Conservation (phyloP, 2,329 filamentous ascomycete species). For the Chrysosporium keratinophilum region DNA sequence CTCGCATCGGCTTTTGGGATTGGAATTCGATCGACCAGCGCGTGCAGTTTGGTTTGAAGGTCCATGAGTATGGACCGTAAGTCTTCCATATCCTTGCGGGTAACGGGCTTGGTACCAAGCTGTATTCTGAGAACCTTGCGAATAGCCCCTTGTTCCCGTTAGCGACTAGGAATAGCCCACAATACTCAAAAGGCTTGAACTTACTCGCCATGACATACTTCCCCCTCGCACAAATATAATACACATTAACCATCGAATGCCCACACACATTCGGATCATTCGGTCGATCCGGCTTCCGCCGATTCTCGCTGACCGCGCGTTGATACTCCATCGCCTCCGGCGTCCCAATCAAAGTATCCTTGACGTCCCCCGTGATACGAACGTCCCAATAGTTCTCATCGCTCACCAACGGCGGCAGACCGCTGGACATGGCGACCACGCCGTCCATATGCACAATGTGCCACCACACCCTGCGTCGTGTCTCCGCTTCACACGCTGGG, state of each 20-base stretch:
- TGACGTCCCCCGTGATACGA: conserved; percentile 37
- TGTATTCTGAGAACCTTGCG: conserved; percentile 37
- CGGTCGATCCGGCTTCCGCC: conserved; percentile 31
- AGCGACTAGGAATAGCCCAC: too few relatives aligned
- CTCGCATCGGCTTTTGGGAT: conserved; percentile 8
- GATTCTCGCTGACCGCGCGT: conserved; percentile 24
- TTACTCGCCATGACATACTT: conserved; percentile 39
- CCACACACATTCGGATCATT: conserved; percentile 35
- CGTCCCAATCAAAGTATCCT: conserved; percentile 36
- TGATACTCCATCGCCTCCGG: conserved; percentile 31
- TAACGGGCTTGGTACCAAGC: conserved; percentile 36
- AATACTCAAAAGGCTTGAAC: conserved; percentile 19
- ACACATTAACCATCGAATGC: conserved; percentile 34
- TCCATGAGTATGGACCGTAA: conserved; percentile 34
- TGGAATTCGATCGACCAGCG: conserved; percentile 37
- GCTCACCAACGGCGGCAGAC: conserved; percentile 38
- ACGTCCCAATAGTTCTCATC: conserved; percentile 43
- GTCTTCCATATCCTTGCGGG: conserved; percentile 37
- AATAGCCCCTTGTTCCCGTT: conserved; percentile 27
- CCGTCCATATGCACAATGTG: conserved; percentile 41
- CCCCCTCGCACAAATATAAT: conserved; percentile 35
- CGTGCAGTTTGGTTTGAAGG: conserved; percentile 34
- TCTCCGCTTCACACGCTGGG: conserved; percentile 36
- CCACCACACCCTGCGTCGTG: conserved; percentile 40
- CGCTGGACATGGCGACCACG: conserved; percentile 42